Evolutionary conservation across 345 rosid species (phyloP), one percentile per base, ranked within the genome.

Genomic region (Salix arbutifolia): DNA sequence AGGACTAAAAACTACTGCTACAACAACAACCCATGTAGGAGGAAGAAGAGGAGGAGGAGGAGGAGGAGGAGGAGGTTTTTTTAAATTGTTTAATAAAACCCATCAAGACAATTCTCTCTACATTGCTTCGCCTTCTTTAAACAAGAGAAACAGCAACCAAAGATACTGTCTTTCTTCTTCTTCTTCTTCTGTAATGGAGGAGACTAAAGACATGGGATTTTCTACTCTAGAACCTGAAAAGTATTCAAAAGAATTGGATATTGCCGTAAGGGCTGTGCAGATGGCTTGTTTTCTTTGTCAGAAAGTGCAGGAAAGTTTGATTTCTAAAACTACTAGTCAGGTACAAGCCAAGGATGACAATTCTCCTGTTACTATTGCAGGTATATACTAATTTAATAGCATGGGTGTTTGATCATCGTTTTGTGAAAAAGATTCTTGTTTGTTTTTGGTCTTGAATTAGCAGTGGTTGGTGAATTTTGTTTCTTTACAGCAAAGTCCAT

Each of bases 261-360:
- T 83, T 77, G 91, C 87, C 53, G 88, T 88, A 65, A 80, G 85
- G 74, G 89, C 87, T 68, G 87, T 88, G 13, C 91, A 86, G 74
- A 83, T 85, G 86, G 89, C 89, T 8, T 88, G 89, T 69, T 86
- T 80, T 53, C 83, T 88, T 12, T 88, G 88, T 70, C 88, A 86
- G 74, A 83, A 77, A 77, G 86, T 85, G 76, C 89, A 88, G 66
- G 86, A 78, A 14, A 76, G 74, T 30, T 76, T 88, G 81, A 72
- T 88, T 75, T 76, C 87, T 3, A 85, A 80, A 58, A 40, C 74
- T 65, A 31, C 10, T 67, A 28, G 21, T 68, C 84, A 73, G 28
- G 79, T 88, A 48, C 88, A 80, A n/a, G 79, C 87, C 68, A 86
- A 86, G 80, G 87, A 86, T 38, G 91, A 86, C 25, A 80, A 85